Base-by-base conservation (phyloP, 2,329 filamentous ascomycete genomes). In the Harringtonia lauricola region DNA sequence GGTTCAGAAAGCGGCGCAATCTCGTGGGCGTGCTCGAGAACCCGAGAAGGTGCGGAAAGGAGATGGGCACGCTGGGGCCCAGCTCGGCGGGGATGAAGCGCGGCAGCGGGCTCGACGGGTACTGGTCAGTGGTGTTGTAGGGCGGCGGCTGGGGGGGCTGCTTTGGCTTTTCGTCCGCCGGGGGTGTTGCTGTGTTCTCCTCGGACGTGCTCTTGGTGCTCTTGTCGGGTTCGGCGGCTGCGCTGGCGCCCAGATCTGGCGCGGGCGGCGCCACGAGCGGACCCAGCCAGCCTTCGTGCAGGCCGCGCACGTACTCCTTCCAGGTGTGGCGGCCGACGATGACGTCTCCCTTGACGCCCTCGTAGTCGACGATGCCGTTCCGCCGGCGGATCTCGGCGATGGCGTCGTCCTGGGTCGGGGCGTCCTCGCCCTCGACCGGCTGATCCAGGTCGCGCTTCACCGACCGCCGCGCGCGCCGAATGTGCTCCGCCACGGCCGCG, bases 221-320 rank as follows among this genome's bases (percentile, higher is more conserved):
- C 48, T 72, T 19, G 14, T 22, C 64, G 49, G 73, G 65, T 36
- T 71, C 62, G 39, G 65, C 59, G 30, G 64, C 59, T 40, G 64
- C 55, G 50, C 55, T 13, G 38, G 54, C 5, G 55, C 49, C 7
- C 53, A 57, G 50, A 35, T 45, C 55, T 41, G 49, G 58, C 43
- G 65, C 58, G 24, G 59, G 55, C 2, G 83, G 83, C 44, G 78
- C 64, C 47, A 83, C 76, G 36, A 94, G 66, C 8, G 92, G 88
- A 0, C 92, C 90, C 21, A 98, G 67, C 90, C 92, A 98, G 44
- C 92, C 92, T 64, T 98, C 92, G 59, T 98, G 92, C 52, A 96
- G 59, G 37, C 92, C 92, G 46, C 89, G 75, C 21, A 96, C 69
- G 60, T 96, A 98, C 64, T 98, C 92, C 65, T 95, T 98, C 92